These are phyloP conservation scores for Phytophthora tubulina DNA, from an alignment of 352 stramenopile genomes.

Conservation along the genomic window DNA sequence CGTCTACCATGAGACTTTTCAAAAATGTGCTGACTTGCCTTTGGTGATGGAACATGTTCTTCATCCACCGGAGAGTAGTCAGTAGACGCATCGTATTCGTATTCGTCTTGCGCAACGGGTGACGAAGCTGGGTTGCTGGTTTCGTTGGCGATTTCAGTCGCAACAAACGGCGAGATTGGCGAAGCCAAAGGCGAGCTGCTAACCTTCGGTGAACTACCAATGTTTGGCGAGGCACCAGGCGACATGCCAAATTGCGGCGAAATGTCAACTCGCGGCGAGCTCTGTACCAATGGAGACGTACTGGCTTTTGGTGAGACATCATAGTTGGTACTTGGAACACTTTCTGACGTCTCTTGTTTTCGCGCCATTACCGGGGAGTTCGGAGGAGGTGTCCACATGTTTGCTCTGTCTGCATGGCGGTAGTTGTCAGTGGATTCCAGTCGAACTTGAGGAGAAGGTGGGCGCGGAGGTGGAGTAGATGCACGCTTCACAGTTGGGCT, in stretches of 20 bases:
- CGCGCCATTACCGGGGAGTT: conserved; percentile 30
- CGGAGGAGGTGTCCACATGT: conserved; percentile 30
- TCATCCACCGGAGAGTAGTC: conserved; percentile 11
- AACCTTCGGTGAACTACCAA: conserved; percentile 41
- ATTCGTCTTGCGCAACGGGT: conserved; percentile 12
- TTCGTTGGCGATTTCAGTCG: conserved; percentile 20
- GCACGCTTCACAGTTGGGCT: conserved; percentile 42
- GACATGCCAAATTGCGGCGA: conserved; percentile 30
- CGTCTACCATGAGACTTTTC: conserved; percentile 20
- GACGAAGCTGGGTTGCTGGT: conserved; percentile 8
- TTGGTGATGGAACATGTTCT: conserved; percentile 5
- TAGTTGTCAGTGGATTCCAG: conserved; percentile 18
- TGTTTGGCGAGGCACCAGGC: conserved; percentile 23
- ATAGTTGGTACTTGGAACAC: conserved; percentile 24
- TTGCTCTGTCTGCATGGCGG: conserved; percentile 26
- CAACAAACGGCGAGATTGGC: conserved; percentile 27
- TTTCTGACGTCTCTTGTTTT: conserved; percentile 24
- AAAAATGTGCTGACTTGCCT: conserved; percentile 18
- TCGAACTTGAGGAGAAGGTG: conserved; percentile 42
- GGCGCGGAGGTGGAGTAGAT: conserved; percentile 36
- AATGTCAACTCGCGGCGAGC: conserved; percentile 28
- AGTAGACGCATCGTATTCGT: conserved; percentile 11
- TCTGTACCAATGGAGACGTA: conserved; percentile 21
- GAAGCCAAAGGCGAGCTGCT: conserved; percentile 44
- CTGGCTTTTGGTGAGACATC: conserved; percentile 38